Evolutionary conservation across 2,329 filamentous ascomycete species (phyloP).

Genomic region (Cladophialophora carrionii): DNA sequence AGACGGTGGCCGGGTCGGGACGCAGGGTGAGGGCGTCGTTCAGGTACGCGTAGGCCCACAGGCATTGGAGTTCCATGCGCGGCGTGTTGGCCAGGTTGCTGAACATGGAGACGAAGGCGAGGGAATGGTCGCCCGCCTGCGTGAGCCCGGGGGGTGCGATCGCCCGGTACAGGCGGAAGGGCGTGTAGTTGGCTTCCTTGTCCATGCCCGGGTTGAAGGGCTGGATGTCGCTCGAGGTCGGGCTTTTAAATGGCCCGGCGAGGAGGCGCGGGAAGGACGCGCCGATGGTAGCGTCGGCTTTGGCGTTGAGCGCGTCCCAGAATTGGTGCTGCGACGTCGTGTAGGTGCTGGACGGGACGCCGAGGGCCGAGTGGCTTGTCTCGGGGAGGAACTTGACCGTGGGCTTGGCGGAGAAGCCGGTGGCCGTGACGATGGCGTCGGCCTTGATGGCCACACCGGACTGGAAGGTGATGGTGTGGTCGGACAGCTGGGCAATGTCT

Average conservation of each 20-base stretch:
- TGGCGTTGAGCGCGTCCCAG: slow-evolving; percentile 42
- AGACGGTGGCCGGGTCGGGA: slow-evolving; percentile 43
- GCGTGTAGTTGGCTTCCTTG: slow-evolving; percentile 29
- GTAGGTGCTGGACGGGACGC: slow-evolving; percentile 48
- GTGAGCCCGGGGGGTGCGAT: slow-evolving; percentile 49
- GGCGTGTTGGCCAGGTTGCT: slow-evolving; percentile 53
- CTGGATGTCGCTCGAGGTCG: slow-evolving; percentile 42
- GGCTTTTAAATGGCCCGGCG: slow-evolving; percentile 44
- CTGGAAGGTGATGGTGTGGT: slow-evolving; percentile 54
- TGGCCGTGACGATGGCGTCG: slow-evolving; percentile 59
- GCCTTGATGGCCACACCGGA: slow-evolving; percentile 51
- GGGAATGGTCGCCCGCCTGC: slow-evolving; percentile 47
- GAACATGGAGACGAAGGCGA: slow-evolving; percentile 56
- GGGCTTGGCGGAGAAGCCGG: slow-evolving; percentile 60
- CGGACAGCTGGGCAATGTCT: slow-evolving; percentile 57
- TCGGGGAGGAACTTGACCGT: slow-evolving; percentile 54
- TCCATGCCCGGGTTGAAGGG: slow-evolving; percentile 29
- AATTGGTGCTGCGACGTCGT: slow-evolving; percentile 43
- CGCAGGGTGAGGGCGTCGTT: slow-evolving; percentile 47
- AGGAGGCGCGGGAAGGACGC: slow-evolving; percentile 46
- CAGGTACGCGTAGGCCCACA: slow-evolving; percentile 70
- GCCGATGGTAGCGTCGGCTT: slow-evolving; percentile 54
- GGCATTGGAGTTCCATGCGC: slow-evolving; percentile 48
- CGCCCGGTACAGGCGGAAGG: slow-evolving; percentile 53
- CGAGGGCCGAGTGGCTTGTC: slow-evolving; percentile 50